phyloP scores from a whole-genome alignment of 1,284 basidiomycete genomes.

The Veloporphyrellus conicus region DNA sequence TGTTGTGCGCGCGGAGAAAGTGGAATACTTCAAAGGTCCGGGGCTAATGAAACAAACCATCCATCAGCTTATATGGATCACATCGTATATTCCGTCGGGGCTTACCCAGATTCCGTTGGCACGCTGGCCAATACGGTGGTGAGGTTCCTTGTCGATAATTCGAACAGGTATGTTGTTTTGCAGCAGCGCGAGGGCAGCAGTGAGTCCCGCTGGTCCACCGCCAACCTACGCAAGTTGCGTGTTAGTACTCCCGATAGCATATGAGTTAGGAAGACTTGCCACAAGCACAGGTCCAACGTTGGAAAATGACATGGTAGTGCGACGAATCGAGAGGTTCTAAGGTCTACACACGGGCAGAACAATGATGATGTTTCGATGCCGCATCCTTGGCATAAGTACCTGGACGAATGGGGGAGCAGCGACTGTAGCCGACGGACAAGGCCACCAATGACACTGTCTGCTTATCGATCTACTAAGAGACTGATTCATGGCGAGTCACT shows the following conservation, averaged over 20 bases:
- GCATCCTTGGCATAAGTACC: neutral
- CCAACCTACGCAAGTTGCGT: constrained; percentile 36
- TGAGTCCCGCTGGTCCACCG: constrained; percentile 48
- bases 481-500: neutral
- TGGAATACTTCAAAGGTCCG: constrained; percentile 33
- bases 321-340: neutral
- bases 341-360: neutral
- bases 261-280: constrained; percentile 4
- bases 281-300: constrained; percentile 19
- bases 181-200: constrained; percentile 44
- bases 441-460: neutral
- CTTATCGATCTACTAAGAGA: neutral
- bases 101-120: constrained; percentile 30
- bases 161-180: constrained; percentile 39
- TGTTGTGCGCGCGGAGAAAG: constrained; percentile 24
- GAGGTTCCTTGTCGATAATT: constrained; percentile 33
- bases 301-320: constrained; percentile 11
- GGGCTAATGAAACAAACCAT: constrained; percentile 15
- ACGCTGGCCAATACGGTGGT: constrained; percentile 25
- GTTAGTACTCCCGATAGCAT: neutral
- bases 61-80: neutral
- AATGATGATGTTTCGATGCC: neutral
- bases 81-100: neutral
- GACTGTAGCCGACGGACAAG: neutral
- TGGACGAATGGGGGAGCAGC: neutral